Evolutionary conservation across 257 asterid species (phyloP).

Genomic region (Solanum appendiculatum): DNA sequence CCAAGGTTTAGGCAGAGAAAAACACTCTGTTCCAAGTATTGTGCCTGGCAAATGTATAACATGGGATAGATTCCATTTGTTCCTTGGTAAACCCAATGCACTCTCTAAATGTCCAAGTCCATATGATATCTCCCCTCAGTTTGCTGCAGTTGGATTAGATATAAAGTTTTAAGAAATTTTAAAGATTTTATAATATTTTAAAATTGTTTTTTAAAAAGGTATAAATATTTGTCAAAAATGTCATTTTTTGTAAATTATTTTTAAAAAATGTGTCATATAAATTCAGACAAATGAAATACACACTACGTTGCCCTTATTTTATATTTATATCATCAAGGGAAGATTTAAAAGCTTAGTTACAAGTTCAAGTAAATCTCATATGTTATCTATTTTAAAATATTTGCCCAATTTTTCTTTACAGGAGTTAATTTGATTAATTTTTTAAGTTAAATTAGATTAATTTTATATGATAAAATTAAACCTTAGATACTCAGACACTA

Average conservation of each 20-base stretch:
- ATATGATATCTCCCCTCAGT: background rate
- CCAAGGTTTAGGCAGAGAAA: background rate
- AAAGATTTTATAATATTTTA: too few relatives aligned
- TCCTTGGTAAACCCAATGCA: background rate
- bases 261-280: background rate
- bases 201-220: too few relatives aligned
- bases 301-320: background rate
- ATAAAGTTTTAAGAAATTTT: too few relatives aligned
- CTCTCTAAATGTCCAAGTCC: background rate
- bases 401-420: background rate
- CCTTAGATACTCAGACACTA: background rate
- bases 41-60: conserved; percentile 12
- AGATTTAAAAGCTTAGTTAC: background rate
- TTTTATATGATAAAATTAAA: background rate
- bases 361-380: background rate
- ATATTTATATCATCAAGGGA: background rate
- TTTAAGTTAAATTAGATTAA: background rate
- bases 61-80: conserved; percentile 7
- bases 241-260: too few relatives aligned
- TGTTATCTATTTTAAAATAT: background rate
- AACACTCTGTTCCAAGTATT: background rate
- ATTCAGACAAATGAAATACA: background rate
- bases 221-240: too few relatives aligned
- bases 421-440: background rate
- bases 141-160: background rate